Percentiles rank a stretch among this genome's conserved stretches.
Evolutionary conservation across 2,329 filamentous ascomycete genomes (phyloP).

Genomic region (Fusarium sp.): DNA sequence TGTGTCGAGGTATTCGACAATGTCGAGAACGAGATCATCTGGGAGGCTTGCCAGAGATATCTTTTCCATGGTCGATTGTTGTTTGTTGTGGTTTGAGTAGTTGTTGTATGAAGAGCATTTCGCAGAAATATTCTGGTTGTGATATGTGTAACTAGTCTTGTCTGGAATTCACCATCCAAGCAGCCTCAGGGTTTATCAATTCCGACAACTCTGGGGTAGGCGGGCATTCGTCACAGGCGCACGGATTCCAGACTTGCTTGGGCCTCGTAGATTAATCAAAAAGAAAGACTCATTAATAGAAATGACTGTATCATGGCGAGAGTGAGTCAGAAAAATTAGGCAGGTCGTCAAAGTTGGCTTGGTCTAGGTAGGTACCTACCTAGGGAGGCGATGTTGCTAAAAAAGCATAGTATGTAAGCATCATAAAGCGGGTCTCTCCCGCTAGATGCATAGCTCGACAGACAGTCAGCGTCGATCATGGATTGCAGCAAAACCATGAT

Average conservation of each 20-base stretch:
- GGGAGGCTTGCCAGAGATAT: conserved; percentile 61
- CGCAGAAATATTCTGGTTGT: neutral
- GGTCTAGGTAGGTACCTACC: neutral
- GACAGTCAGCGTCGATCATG: too few relatives aligned
- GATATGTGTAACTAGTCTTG: neutral
- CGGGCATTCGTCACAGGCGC: neutral
- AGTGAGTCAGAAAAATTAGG: neutral
- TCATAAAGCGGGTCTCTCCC: conserved; percentile 4
- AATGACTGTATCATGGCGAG: neutral
- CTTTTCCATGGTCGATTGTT: conserved; percentile 43
- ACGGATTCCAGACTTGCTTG: neutral
- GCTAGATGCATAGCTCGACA: too few relatives aligned
- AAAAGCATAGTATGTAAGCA: neutral
- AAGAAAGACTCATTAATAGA: neutral
- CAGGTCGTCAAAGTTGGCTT: neutral
- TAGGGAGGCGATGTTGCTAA: conserved; percentile 5
- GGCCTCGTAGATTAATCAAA: neutral
- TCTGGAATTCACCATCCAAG: neutral
- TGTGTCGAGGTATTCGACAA: conserved; percentile 64
- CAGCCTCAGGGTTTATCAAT: neutral
- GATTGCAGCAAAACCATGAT: too few relatives aligned
- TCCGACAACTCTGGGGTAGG: neutral
- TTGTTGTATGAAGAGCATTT: conserved; percentile 34
- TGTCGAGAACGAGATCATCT: conserved; percentile 66
- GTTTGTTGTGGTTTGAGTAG: neutral